Evolutionary conservation across 768 basidiomycete genomes (phyloP), one percentile per base, ranked within the genome.

Genomic region (Suillus cothurnatus): DNA sequence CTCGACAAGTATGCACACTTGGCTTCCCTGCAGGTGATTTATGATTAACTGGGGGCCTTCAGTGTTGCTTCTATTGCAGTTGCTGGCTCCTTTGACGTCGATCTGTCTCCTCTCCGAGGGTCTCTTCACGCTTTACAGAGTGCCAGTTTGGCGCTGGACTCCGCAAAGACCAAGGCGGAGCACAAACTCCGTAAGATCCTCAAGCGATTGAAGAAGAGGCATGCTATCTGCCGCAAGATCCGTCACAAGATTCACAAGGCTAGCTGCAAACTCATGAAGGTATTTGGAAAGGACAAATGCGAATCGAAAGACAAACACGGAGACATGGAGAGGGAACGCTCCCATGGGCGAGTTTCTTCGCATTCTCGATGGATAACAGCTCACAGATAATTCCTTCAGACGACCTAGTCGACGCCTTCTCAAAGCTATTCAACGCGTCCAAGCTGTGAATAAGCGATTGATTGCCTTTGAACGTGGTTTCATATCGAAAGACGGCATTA

Each of bases 391-490:
- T 61, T 68, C 62, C 57, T 34, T 49, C 69, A 78, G 76, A 43
- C 76, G 72, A 69, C 80, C 79, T 8, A 71, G 82, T 59, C 70
- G 71, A 58, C 77, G 81, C 68, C 74, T 92, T 66, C 78, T 84
- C 69, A 81, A 84, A 68, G 89, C 87, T 15, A 84, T 81, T 7
- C 85, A 85, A 71, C 85, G 86, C 21, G 83, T 90, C 11, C 79
- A 78, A 55, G 79, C 73, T 60, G 84, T 82, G 19, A 92, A 92
- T 76, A 76, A 83, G 78, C 89, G 88, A 73, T 79, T 92, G 34
- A 80, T 82, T 14, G 77, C 81, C 1, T 92, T 92, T 71, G 92
- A 93, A 73, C 84, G 86, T 55, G 90, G 91, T 1, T 92, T 95
- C 75, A 90, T 95, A 63, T 86, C 86, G n/a, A 78, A 87, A 69